These are phyloP conservation scores for Beauveria australis DNA, from an alignment of 2,329 filamentous ascomycete species.

Conservation along the genomic window DNA sequence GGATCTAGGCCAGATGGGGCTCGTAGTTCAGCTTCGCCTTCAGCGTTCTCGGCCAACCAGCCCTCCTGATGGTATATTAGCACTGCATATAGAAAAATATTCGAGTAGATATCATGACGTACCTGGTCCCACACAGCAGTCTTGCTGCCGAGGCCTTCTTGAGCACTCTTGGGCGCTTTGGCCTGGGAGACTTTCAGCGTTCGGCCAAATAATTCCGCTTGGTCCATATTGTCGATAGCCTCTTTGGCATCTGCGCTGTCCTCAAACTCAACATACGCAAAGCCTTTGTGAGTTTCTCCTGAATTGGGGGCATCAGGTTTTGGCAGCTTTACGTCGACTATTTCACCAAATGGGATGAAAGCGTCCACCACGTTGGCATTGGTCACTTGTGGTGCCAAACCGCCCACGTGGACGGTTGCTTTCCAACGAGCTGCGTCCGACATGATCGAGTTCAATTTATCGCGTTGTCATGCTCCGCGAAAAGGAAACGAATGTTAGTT, in stretches of 20 bases:
- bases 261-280: conserved; percentile 95
- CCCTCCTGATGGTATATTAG: conserved; percentile 58
- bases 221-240: conserved; percentile 98
- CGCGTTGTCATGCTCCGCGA: neutral
- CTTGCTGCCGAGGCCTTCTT: conserved; percentile 83
- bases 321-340: conserved; percentile 82
- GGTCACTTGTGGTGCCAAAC: conserved; percentile 72
- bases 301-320: conserved; percentile 77
- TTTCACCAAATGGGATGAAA: conserved; percentile 95
- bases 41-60: conserved; percentile 83
- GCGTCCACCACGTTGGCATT: conserved; percentile 72
- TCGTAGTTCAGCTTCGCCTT: conserved; percentile 65
- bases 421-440: conserved; percentile 78
- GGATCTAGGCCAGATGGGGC: conserved; percentile 61
- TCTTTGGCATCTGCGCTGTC: conserved; percentile 78
- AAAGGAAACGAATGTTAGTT: neutral
- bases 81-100: neutral
- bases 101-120: conserved; percentile 22
- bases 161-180: conserved; percentile 81
- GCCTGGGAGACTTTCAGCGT: conserved; percentile 88
- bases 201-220: conserved; percentile 86
- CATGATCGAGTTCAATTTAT: conserved; percentile 42
- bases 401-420: conserved; percentile 86
- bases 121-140: conserved; percentile 98
- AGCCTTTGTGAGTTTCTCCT: conserved; percentile 76